Evolutionary conservation across 1,284 basidiomycete species (phyloP).

Genomic region (Sphagnurus paluster): DNA sequence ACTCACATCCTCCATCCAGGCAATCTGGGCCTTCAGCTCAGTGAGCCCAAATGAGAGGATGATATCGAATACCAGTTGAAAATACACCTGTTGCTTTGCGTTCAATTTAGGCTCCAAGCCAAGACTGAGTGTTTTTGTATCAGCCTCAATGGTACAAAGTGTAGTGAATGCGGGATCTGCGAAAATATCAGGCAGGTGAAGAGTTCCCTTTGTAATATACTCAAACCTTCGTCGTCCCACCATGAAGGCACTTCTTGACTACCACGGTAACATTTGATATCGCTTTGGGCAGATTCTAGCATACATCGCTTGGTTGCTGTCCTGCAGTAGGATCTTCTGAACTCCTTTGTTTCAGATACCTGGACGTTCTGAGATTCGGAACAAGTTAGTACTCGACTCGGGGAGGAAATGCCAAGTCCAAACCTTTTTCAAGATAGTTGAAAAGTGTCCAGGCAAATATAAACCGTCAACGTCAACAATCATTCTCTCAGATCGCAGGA

Average conservation of each 20-base stretch:
- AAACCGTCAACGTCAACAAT: slow-evolving; percentile 4
- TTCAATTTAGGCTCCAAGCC: slow-evolving; percentile 8
- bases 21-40: slow-evolving; percentile 31
- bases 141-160: slow-evolving; percentile 45
- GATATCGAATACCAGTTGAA: slow-evolving; percentile 41
- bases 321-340: slow-evolving; percentile 36
- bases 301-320: slow-evolving; percentile 8
- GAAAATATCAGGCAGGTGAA: background rate
- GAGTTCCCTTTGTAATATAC: background rate
- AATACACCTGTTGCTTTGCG: slow-evolving; percentile 17
- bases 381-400: background rate
- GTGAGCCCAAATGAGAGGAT: slow-evolving; percentile 48
- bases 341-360: slow-evolving; percentile 37
- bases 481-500: slow-evolving; percentile 1
- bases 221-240: background rate
- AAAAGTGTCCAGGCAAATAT: slow-evolving; percentile 1
- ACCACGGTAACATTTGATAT: slow-evolving; percentile 3
- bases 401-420: slow-evolving; percentile 18
- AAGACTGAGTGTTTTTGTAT: slow-evolving; percentile 34
- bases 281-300: background rate
- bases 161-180: slow-evolving; percentile 46
- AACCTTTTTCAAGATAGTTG: slow-evolving; percentile 11
- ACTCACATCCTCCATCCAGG: slow-evolving; percentile 30
- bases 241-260: background rate
- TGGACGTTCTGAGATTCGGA: slow-evolving; percentile 26